Conservation (phyloP, 805 yeast species). For the Sugiyamaella valdiviana region DNA sequence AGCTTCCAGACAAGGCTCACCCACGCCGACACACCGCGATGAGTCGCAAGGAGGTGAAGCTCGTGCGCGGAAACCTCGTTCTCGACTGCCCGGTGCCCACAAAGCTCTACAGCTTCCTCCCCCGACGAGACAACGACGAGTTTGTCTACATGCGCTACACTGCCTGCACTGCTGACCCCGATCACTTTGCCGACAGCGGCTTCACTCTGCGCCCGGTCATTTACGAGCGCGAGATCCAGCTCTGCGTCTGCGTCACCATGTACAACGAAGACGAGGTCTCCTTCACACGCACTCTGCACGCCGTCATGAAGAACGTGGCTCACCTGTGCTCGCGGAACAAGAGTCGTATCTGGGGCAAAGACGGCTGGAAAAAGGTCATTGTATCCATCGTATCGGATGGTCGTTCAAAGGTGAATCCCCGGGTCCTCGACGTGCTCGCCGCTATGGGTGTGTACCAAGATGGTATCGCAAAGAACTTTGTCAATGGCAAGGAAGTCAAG, state of each 20-base stretch:
- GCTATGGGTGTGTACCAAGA: slow-evolving; percentile 97
- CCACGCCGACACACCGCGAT: slow-evolving; percentile 65
- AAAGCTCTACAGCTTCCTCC: slow-evolving; percentile 74
- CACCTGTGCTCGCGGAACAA: slow-evolving; percentile 75
- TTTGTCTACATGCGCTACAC: slow-evolving; percentile 95
- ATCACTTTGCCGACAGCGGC: slow-evolving; percentile 71
- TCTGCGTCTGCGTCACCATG: slow-evolving; percentile 92
- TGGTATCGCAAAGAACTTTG: slow-evolving; percentile 91
- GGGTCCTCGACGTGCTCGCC: slow-evolving; percentile 80
- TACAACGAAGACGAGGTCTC: slow-evolving; percentile 90
- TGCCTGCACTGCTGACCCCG: slow-evolving; percentile 92
- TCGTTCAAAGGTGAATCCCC: slow-evolving; percentile 76
- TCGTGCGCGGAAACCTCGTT: slow-evolving; percentile 76
- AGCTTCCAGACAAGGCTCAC: slow-evolving; percentile 28
- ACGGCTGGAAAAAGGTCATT: slow-evolving; percentile 95
- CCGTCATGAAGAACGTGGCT: slow-evolving; percentile 87
- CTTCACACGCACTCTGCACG: slow-evolving; percentile 88
- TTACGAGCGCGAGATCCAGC: slow-evolving; percentile 83
- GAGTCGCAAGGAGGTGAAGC: slow-evolving; percentile 64
- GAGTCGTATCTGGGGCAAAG: slow-evolving; percentile 90
- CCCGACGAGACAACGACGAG: slow-evolving; percentile 85
- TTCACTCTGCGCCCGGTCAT: slow-evolving; percentile 83
- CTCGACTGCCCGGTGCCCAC: slow-evolving; percentile 93
- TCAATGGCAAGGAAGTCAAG: slow-evolving; percentile 83
- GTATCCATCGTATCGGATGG: slow-evolving; percentile 93